phyloP scores from a whole-genome alignment of 2,329 filamentous ascomycete species.

The Fusarium xyrophilum region DNA sequence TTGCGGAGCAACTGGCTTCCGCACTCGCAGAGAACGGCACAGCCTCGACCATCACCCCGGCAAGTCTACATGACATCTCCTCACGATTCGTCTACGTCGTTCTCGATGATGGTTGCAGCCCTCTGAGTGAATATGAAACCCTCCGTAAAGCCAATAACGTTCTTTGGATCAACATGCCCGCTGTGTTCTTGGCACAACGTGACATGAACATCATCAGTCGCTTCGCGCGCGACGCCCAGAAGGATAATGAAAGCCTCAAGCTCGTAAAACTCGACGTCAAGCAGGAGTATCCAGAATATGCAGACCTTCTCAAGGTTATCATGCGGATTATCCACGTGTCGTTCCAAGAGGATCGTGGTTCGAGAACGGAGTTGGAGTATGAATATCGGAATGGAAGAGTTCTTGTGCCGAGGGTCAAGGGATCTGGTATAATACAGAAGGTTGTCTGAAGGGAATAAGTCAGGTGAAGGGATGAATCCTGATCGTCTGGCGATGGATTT shows the following conservation, averaged over 20 bases:
- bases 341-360: slow-evolving; percentile 5
- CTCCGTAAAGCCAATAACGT: neutral
- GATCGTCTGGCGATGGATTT: too few species aligned
- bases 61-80: fast-evolving
- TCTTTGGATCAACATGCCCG: slow-evolving; percentile 7
- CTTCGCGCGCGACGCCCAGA: neutral
- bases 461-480: too few species aligned
- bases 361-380: slow-evolving; percentile 8
- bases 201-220: neutral
- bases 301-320: neutral
- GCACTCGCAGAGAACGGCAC: neutral
- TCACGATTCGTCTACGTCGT: slow-evolving; percentile 4
- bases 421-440: neutral
- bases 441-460: fast-evolving
- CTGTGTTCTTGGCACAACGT: fast-evolving
- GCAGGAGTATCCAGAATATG: neutral
- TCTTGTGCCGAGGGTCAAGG: neutral
- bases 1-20: slow-evolving; percentile 4
- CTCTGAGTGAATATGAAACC: fast-evolving
- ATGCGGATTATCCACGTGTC: slow-evolving; percentile 3
- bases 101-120: neutral
- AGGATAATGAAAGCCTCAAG: neutral
- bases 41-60: neutral
- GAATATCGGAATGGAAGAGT: slow-evolving; percentile 5
- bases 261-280: slow-evolving; percentile 5